Percentiles rank a stretch among this genome's conserved stretches.
Conservation (phyloP, 768 basidiomycete genomes). For the Mycena sanguinolenta region DNA sequence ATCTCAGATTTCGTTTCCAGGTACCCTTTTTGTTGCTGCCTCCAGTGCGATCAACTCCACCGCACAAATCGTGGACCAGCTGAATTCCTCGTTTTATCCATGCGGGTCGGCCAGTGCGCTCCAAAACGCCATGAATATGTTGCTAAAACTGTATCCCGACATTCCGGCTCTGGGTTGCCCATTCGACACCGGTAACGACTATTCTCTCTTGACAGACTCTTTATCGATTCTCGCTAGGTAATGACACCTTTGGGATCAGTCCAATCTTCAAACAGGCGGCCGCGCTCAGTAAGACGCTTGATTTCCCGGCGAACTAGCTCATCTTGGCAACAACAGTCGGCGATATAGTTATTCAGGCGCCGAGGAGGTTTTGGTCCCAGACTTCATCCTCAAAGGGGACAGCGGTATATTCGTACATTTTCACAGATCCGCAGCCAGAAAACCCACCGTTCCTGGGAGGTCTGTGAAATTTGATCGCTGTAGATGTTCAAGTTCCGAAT, state of each 20-base stretch:
- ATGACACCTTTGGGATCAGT: conserved; percentile 45
- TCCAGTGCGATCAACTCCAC: conserved; percentile 19
- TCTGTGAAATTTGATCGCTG: background rate
- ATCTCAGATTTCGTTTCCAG: conserved; percentile 28
- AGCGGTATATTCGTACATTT: conserved; percentile 25
- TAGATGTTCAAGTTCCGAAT: background rate
- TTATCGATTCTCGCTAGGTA: too few relatives aligned
- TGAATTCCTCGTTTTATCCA: conserved; percentile 16
- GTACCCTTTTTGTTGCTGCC: conserved; percentile 39
- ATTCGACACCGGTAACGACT: conserved; percentile 46
- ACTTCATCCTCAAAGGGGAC: conserved; percentile 14
- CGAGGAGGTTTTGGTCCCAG: conserved; percentile 21
- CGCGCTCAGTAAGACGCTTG: conserved; percentile 26
- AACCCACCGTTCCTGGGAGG: conserved; percentile 17
- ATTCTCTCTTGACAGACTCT: too few relatives aligned
- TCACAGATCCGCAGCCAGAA: conserved; percentile 28
- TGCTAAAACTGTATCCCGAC: conserved; percentile 46
- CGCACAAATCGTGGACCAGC: conserved; percentile 18
- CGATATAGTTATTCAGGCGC: conserved; percentile 32
- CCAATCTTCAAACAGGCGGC: conserved; percentile 45
- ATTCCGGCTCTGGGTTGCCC: conserved; percentile 47
- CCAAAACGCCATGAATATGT: background rate
- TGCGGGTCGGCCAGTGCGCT: conserved; percentile 7
- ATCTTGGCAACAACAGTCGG: conserved; percentile 19
- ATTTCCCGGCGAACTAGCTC: background rate